A percentile compares a stretch with the other conserved stretches of the same genome.
These are phyloP conservation scores for Capronia coronata DNA, from an alignment of 2,329 filamentous ascomycete species.

Conservation along the genomic window DNA sequence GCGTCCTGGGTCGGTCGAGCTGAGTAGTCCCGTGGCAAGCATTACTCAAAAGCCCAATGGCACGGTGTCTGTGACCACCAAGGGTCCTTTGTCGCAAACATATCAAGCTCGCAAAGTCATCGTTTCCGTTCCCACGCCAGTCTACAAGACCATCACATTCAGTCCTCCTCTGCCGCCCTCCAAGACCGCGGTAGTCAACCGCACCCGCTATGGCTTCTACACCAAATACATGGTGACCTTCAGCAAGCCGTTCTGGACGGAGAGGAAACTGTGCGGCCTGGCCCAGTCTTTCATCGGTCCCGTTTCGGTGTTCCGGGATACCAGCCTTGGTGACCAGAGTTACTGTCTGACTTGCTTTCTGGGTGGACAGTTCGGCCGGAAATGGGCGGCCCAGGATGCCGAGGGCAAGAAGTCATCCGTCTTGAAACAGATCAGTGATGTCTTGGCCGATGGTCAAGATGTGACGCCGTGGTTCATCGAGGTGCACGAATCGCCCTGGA, in stretches of 20 bases:
- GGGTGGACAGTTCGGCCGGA: constrained; percentile 33
- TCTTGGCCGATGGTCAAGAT: constrained; percentile 29
- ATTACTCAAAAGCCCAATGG: constrained; percentile 30
- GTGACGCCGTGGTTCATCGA: constrained; percentile 19
- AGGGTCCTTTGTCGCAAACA: constrained; percentile 14
- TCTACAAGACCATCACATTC: constrained; percentile 44
- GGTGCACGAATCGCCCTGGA: constrained; percentile 35
- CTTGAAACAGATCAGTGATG: constrained; percentile 31
- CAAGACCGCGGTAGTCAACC: constrained; percentile 37
- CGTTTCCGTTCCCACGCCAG: constrained; percentile 44
- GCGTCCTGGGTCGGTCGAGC: constrained; percentile 29
- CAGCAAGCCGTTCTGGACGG: constrained; percentile 41
- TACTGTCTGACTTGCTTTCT: constrained; percentile 40
- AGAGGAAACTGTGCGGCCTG: constrained; percentile 34
- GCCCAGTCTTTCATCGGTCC: constrained; percentile 37
- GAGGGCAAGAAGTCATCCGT: constrained; percentile 28
- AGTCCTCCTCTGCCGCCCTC: constrained; percentile 40
- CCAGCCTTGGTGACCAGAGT: constrained; percentile 29
- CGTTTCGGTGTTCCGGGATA: constrained; percentile 37
- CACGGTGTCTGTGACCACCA: constrained; percentile 22
- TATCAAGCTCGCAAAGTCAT: constrained; percentile 44
- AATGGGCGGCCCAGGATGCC: constrained; percentile 32
- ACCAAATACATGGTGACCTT: constrained; percentile 47
- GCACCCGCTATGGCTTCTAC: constrained; percentile 43
- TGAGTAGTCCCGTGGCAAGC: constrained; percentile 30